These are phyloP conservation scores for Oryza meyeriana DNA, from an alignment of 176 grass and related monocot genomes.

Conservation along the genomic window DNA sequence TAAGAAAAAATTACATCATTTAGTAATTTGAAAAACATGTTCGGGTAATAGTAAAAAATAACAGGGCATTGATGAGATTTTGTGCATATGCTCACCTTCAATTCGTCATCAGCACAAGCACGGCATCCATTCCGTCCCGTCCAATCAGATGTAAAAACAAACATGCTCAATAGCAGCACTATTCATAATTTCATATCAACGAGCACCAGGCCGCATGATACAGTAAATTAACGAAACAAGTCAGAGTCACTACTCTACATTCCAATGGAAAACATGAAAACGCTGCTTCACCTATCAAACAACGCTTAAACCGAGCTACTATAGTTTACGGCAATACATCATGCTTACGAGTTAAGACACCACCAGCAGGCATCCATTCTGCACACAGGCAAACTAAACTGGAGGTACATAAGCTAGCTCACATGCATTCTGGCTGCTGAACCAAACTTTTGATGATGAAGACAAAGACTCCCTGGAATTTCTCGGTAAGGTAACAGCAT, in stretches of 20 bases:
- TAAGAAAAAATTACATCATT: too few relatives aligned
- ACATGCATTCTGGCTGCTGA: background rate
- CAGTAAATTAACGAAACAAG: background rate
- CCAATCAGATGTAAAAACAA: too few relatives aligned
- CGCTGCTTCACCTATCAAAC: background rate
- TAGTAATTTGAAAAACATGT: too few relatives aligned
- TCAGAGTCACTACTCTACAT: background rate
- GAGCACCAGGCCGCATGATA: background rate
- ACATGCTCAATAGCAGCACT: background rate
- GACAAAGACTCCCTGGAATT: background rate
- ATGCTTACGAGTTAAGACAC: background rate
- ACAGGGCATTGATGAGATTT: too few relatives aligned
- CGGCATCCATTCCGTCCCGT: too few relatives aligned
- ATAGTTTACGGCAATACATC: background rate
- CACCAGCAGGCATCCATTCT: background rate
- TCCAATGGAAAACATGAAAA: background rate
- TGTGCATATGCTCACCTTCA: background rate
- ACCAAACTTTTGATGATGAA: background rate
- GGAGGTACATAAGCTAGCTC: slow-evolving; percentile 23
- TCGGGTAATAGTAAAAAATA: too few relatives aligned
- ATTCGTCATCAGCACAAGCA: background rate
- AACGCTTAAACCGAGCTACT: background rate
- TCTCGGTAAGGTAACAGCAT: background rate
- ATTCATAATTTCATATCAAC: background rate
- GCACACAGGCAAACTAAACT: background rate